phyloP scores from a whole-genome alignment of 257 asterid genomes.

The Ocimum tenuiflorum region DNA sequence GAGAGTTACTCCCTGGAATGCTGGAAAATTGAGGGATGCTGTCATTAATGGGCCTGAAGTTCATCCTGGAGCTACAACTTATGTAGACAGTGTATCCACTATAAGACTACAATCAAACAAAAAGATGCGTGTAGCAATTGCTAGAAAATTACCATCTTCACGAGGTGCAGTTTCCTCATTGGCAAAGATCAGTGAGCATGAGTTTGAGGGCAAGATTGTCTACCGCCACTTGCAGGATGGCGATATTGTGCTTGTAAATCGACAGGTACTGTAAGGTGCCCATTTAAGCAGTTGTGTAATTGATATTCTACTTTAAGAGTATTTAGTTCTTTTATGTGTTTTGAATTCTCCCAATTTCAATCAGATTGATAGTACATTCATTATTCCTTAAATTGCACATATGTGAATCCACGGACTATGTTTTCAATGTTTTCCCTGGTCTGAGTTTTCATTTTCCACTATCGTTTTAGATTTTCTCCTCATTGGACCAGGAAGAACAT shows the following conservation, averaged over 20 bases:
- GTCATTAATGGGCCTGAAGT: conserved; percentile 78
- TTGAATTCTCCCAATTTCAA: neutral
- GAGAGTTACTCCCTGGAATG: conserved; percentile 99
- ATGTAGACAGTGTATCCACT: conserved; percentile 59
- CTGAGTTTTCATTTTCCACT: too few species aligned
- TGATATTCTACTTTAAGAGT: conserved; percentile 2
- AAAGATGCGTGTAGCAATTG: conserved; percentile 51
- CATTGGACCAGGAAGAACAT: too few species aligned
- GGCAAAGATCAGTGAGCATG: conserved; percentile 57
- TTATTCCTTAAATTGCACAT: neutral
- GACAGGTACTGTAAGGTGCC: conserved; percentile 57
- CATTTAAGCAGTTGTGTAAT: neutral
- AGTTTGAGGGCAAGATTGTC: conserved; percentile 78
- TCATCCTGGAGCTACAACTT: conserved; percentile 81
- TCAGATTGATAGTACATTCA: neutral
- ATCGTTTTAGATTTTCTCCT: too few species aligned
- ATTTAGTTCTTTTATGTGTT: neutral
- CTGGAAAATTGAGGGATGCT: conserved; percentile 65
- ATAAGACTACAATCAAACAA: conserved; percentile 37
- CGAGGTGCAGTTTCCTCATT: conserved; percentile 55
- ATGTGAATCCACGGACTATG: too few species aligned
- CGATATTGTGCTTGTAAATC: conserved; percentile 91
- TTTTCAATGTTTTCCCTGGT: too few species aligned
- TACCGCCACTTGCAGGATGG: conserved; percentile 94
- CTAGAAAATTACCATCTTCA: conserved; percentile 81